Conservation (phyloP, 768 basidiomycete species). For the Tylopilus plumbeoviolaceoides region DNA sequence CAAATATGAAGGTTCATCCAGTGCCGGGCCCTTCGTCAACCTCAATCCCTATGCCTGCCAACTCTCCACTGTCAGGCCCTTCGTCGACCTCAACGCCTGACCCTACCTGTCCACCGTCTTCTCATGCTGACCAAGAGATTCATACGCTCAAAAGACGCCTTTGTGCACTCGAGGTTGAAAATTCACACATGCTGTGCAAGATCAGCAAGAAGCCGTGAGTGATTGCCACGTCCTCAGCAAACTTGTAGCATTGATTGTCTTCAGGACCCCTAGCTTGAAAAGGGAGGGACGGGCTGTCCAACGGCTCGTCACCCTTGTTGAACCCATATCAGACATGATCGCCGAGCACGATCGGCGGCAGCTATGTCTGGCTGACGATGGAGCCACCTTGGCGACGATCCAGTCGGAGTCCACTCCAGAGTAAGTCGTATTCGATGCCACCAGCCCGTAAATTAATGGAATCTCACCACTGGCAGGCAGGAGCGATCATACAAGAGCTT, state of each 20-base stretch:
- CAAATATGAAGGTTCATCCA: no score
- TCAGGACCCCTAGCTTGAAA: neutral
- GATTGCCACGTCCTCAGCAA: no score
- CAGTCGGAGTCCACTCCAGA: no score
- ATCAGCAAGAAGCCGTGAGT: neutral
- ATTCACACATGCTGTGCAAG: neutral
- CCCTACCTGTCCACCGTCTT: neutral
- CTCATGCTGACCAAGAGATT: neutral
- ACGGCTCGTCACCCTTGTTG: neutral
- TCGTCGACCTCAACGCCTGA: no score
- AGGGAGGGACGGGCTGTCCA: neutral
- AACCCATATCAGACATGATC: neutral
- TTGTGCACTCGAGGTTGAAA: neutral
- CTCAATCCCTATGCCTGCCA: no score
- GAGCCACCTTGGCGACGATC: no score
- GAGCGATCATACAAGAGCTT: no score
- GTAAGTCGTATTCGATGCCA: no score
- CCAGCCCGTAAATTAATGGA: no score
- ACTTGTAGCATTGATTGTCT: neutral
- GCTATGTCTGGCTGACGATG: neutral
- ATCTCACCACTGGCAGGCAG: no score
- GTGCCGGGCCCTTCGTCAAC: no score
- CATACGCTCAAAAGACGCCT: neutral
- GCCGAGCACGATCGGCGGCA: neutral
- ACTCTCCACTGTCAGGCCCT: no score